A percentile compares a stretch with the other conserved stretches of the same genome.
Conservation (phyloP, 2,329 filamentous ascomycete genomes). For the Thelonectria discophora region DNA sequence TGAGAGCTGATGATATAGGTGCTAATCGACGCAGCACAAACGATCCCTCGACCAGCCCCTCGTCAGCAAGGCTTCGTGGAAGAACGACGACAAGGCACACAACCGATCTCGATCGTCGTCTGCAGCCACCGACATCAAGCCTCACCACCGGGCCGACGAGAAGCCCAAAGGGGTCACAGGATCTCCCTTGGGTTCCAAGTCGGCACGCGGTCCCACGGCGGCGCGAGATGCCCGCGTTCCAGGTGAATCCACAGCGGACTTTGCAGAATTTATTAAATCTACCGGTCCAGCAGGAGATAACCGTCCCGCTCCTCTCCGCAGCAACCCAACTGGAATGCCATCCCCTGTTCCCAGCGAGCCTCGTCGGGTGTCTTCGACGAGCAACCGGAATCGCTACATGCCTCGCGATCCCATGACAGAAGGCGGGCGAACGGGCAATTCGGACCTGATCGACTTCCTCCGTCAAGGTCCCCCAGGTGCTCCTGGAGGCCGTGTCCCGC, state of each 20-base stretch:
- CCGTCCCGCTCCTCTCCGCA: constrained; percentile 47
- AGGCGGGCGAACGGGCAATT: constrained; percentile 70
- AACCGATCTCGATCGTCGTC: constrained; percentile 61
- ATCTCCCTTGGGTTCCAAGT: constrained; percentile 30
- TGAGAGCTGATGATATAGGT: background rate
- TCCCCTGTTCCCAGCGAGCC: constrained; percentile 45
- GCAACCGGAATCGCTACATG: constrained; percentile 65
- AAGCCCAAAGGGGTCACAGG: constrained; percentile 34
- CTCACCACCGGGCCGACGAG: constrained; percentile 33
- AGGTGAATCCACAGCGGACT: constrained; percentile 78
- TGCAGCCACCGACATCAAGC: constrained; percentile 48
- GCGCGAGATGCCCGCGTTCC: constrained; percentile 79
- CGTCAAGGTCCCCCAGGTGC: constrained; percentile 79
- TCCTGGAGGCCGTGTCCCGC: constrained; percentile 74
- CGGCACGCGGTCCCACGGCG: constrained; percentile 38
- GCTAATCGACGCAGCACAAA: constrained; percentile 47
- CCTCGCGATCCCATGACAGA: constrained; percentile 76
- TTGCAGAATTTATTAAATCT: constrained; percentile 88
- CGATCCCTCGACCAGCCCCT: constrained; percentile 56
- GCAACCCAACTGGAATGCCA: constrained; percentile 30
- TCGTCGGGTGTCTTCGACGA: constrained; percentile 50
- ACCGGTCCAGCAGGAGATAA: constrained; percentile 73
- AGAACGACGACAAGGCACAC: constrained; percentile 56
- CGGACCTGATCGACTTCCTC: constrained; percentile 95
- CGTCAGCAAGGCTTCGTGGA: constrained; percentile 52